Percentiles rank a stretch among this genome's conserved stretches.
Conservation (phyloP, 345 rosid species). For the Geranium brycei region DNA sequence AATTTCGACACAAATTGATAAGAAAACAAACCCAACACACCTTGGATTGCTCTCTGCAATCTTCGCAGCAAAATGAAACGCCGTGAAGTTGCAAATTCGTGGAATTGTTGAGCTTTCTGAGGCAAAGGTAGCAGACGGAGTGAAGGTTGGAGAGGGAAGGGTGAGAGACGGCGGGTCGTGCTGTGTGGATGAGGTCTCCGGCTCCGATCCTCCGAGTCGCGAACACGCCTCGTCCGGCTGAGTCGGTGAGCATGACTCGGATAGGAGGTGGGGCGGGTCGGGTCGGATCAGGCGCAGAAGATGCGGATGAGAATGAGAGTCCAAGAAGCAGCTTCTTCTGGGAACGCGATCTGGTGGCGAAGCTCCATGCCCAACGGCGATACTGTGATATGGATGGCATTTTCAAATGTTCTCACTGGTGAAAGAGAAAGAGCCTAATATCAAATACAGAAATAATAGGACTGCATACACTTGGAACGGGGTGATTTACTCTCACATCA, state of each 20-base stretch:
- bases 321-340: neutral
- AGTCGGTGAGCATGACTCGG: constrained; percentile 30
- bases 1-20: too few species aligned
- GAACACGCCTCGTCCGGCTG: constrained; percentile 82
- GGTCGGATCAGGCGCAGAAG: neutral
- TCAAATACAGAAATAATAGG: too few species aligned
- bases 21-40: constrained; percentile 11
- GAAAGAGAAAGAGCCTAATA: too few species aligned
- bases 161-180: constrained; percentile 44
- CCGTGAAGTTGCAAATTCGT: constrained; percentile 15
- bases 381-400: neutral
- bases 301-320: neutral
- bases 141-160: constrained; percentile 36
- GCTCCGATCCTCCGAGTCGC: constrained; percentile 51
- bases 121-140: constrained; percentile 62
- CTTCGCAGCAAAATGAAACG: constrained; percentile 44
- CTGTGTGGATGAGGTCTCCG: constrained; percentile 80
- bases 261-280: constrained; percentile 7
- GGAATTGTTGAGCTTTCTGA: constrained; percentile 23
- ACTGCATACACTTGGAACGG: too few species aligned
- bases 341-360: neutral
- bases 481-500: too few species aligned
- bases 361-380: neutral
- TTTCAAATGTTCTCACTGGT: neutral
- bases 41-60: constrained; percentile 42